A percentile compares a stretch with the other conserved stretches of the same genome.
phyloP scores from a whole-genome alignment of 768 basidiomycete species.

The Dioszegia crocea region DNA sequence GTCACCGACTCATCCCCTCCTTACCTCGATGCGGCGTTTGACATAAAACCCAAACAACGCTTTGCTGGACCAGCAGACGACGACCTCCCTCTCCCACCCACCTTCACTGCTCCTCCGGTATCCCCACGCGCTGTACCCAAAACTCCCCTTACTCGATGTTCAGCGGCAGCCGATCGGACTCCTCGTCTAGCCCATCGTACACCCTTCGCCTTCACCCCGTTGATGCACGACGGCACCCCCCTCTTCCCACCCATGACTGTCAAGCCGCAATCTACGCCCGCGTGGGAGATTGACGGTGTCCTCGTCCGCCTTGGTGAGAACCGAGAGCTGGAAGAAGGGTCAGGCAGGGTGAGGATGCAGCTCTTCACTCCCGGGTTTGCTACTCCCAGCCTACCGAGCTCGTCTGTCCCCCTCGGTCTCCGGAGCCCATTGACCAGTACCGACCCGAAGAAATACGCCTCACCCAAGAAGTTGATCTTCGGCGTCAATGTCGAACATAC shows the following conservation, averaged over 20 bases:
- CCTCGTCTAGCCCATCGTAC: background rate
- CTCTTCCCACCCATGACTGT: background rate
- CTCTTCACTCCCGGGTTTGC: background rate
- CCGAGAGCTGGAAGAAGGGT: background rate
- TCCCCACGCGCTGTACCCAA: constrained; percentile 29
- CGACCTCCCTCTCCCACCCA: constrained; percentile 8
- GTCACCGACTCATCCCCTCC: background rate
- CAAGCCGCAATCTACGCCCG: constrained; percentile 8
- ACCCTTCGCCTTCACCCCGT: constrained; percentile 1
- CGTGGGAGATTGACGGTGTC: constrained; percentile 14
- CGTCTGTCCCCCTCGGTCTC: background rate
- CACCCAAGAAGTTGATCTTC: too few relatives aligned
- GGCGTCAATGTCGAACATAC: background rate
- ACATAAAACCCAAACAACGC: constrained; percentile 28
- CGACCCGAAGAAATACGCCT: constrained; percentile 6
- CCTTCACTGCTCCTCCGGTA: background rate
- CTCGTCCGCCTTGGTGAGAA: constrained; percentile 3
- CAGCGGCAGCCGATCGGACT: constrained; percentile 12
- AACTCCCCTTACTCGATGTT: constrained; percentile 39
- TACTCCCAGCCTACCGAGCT: background rate
- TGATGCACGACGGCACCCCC: constrained; percentile 1
- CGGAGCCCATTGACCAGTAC: constrained; percentile 6
- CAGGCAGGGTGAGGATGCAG: background rate
- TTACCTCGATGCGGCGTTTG: constrained; percentile 32
- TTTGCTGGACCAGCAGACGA: constrained; percentile 12